These are phyloP conservation scores for Ustilago xerochloae DNA, from an alignment of 1,284 basidiomycete species.

Conservation along the genomic window DNA sequence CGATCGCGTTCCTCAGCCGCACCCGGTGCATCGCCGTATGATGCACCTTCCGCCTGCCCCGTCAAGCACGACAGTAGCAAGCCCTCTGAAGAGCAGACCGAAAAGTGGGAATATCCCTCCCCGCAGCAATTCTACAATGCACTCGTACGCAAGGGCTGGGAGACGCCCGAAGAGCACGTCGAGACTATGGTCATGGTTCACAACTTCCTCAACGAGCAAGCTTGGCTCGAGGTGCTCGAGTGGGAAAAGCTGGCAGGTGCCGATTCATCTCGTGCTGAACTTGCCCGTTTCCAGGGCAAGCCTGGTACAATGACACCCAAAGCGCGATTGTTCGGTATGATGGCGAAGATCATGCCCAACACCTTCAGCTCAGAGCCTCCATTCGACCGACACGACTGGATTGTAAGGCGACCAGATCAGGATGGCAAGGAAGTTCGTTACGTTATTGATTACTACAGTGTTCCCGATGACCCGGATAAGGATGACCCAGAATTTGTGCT, in stretches of 20 bases:
- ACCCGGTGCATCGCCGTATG: slow-evolving; percentile 63
- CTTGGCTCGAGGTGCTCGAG: slow-evolving; percentile 92
- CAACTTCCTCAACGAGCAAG: slow-evolving; percentile 96
- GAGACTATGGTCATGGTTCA: slow-evolving; percentile 98
- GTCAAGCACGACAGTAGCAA: slow-evolving; percentile 53
- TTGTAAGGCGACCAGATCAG: slow-evolving; percentile 76
- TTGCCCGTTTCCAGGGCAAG: slow-evolving; percentile 87
- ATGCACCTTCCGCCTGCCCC: slow-evolving; percentile 60
- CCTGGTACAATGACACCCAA: slow-evolving; percentile 85
- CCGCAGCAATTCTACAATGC: slow-evolving; percentile 99
- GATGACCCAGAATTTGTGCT: slow-evolving; percentile 63
- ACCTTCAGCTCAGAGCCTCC: slow-evolving; percentile 91
- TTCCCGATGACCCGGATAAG: slow-evolving; percentile 53
- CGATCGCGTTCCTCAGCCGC: slow-evolving; percentile 72
- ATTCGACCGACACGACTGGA: slow-evolving; percentile 99
- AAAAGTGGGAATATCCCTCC: slow-evolving; percentile 93
- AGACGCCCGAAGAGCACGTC: slow-evolving; percentile 94
- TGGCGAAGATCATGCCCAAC: slow-evolving; percentile 86
- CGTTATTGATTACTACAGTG: slow-evolving; percentile 67
- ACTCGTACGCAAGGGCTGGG: slow-evolving; percentile 94
- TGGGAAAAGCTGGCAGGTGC: slow-evolving; percentile 77
- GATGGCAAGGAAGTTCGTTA: slow-evolving; percentile 63
- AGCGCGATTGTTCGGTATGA: slow-evolving; percentile 84
- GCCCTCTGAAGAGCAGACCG: slow-evolving; percentile 53
- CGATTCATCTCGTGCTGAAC: slow-evolving; percentile 70